Base-by-base conservation (phyloP, 768 basidiomycete genomes). In the Pisolithus orientalis region DNA sequence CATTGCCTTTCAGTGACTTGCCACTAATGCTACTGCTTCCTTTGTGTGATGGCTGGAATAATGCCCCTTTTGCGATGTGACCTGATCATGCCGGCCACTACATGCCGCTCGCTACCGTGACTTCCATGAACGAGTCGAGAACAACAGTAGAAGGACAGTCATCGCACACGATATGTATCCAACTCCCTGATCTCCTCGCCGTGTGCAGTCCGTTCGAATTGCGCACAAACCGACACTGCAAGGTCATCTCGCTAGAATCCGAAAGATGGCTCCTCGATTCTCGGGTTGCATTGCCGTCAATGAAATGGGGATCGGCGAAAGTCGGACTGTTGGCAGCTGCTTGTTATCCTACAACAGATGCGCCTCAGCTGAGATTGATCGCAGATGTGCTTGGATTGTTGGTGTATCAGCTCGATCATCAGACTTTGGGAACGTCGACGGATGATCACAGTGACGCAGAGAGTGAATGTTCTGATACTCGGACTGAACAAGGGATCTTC, bases 321-420 rank as follows among this genome's bases (percentile, higher is more conserved):
- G 61, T 71, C 5, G 82, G 81, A 1, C 66, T 87, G 24, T 71
- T 84, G 28, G 80, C 80, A 1, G 72, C 80, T 1, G 71, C 83
- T 1, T 83, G 81, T 58, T 78, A 80, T 57, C 84, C 85, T 7
- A 74, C 67, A 2, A 79, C 77, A 56, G 84, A 84, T 58, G 65
- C 69, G 7, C 67, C 80, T 0, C 84, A 85, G 61, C 66, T 87
- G 24, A 67, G 72, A 31, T 67, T 82, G 34, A 65, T 79, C 47
- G 70, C 75, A 31, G 79, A 84, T 54, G 74, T 83, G 44, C 58
- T 79, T 51, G 72, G 73, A 39, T 55, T 78, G 47, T 50, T 80
- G 43, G 56, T 75, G 21, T 61, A 73, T 52, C 17, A 25, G 25
- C 13, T 34, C 34, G 46, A 47, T 27, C 32, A n/a, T 6, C 46